Base-by-base conservation (phyloP, 2,329 filamentous ascomycete species). In the Graphilbum sp. region DNA sequence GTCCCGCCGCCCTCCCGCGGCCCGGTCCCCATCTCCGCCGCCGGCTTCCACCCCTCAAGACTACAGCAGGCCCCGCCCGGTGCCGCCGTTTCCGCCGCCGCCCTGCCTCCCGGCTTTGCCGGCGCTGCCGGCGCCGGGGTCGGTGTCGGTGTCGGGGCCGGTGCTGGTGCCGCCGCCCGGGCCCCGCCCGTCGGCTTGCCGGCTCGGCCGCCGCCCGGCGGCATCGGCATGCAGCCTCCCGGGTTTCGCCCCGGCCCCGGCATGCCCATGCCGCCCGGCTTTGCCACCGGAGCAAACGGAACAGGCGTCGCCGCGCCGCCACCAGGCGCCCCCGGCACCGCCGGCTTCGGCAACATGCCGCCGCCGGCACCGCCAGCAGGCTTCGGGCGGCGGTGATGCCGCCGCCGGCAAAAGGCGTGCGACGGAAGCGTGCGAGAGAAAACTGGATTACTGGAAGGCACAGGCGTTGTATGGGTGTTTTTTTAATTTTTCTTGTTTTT, bases 301-400 rank as follows among this genome's bases (percentile, higher is more conserved):
- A 48, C n/a, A n/a, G n/a, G 47, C 5, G 46, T 52, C 19, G 49
- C 52, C 20, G 42, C 43, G n/a, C 56, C 62, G 9, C 62, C 63
- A 11, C 63, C 63, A 15, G 27, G 32, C 20, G 32, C 34, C 19
- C 39, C 42, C 3, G 27, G 37, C 6, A 18, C 42, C 16, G 30
- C 25, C 2, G n/a, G 39, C 30, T 37, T 38, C 31, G 41, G 41
- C 31, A 37, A 38, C 16, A 46, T 46, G 44, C 42, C 42, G 23
- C 43, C 41, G 17, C 44, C 44, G 4, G 38, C 38, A 16, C 47
- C 50, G 9, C 47, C 51, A 5, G 43, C 45, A 24, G 49, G 52
- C 6, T 53, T 51, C 37, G 46, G 32, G 5, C 46, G 50, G 38
- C 47, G 52, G 38, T 52, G 36, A 36, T 7, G 17, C n/a, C 19